A percentile compares a stretch with the other conserved stretches of the same genome.
phyloP scores from a whole-genome alignment of 1,284 basidiomycete species.

The Boletus sp. region DNA sequence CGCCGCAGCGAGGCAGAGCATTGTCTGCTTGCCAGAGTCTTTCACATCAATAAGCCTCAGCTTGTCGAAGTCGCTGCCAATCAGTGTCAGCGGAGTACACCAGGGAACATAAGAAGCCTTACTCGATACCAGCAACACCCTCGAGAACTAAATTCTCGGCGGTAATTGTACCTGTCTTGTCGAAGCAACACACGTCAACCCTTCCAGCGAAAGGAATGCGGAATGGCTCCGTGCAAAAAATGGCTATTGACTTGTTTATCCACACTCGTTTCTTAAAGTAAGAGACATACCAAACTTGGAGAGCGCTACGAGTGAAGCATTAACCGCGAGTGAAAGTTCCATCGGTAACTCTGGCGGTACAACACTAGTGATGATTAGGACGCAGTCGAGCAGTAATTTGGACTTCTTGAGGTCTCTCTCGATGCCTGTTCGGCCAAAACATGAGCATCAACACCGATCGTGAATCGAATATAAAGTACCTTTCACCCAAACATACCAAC shows the following conservation, averaged over 20 bases:
- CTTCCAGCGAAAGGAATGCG: slow-evolving; percentile 90
- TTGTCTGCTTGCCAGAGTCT: slow-evolving; percentile 74
- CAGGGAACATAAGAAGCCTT: slow-evolving; percentile 28
- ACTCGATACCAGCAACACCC: slow-evolving; percentile 87
- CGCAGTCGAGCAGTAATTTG: slow-evolving; percentile 88
- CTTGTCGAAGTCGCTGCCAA: slow-evolving; percentile 50
- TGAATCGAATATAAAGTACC: slow-evolving; percentile 42
- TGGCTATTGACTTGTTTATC: slow-evolving; percentile 50
- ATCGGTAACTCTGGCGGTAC: slow-evolving; percentile 95
- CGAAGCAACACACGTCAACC: slow-evolving; percentile 96
- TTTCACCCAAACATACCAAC: slow-evolving; percentile 95
- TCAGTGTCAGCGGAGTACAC: slow-evolving; percentile 9
- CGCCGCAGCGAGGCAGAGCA: slow-evolving; percentile 86
- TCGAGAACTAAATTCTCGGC: slow-evolving; percentile 93
- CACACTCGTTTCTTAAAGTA: neutral
- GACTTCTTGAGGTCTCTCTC: slow-evolving; percentile 89
- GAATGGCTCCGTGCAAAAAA: slow-evolving; percentile 97
- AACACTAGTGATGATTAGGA: slow-evolving; percentile 92
- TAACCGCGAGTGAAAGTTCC: slow-evolving; percentile 93
- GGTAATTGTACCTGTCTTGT: slow-evolving; percentile 97
- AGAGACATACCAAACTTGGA: slow-evolving; percentile 74
- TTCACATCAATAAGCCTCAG: slow-evolving; percentile 76
- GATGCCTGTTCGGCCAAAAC: slow-evolving; percentile 46
- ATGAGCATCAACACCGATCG: slow-evolving; percentile 3
- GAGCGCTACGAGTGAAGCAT: slow-evolving; percentile 88